Base-by-base conservation (phyloP, 345 rosid species). In the Xanthoceras sorbifolium region DNA sequence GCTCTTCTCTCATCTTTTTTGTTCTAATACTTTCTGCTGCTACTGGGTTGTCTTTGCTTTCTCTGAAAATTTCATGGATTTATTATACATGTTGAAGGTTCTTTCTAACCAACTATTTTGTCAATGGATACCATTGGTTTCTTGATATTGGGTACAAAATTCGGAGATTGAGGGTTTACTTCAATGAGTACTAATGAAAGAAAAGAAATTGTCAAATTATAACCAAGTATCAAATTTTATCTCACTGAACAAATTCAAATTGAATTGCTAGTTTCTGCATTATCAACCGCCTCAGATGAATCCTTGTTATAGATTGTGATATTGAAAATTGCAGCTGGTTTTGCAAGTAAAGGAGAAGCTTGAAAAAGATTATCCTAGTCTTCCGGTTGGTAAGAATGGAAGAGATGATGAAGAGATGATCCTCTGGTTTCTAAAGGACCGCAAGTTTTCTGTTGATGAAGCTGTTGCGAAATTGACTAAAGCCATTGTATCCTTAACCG, bases 371-470 rank as follows among this genome's bases (percentile, higher is more conserved):
- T 74, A 88, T 67, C 23, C n/a, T 55, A 77, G 83, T 83, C 97
- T 96, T 22, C 91, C 94, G 0, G 71, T 89, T 20, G 99, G 98
- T 12, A 91, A 84, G 83, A 79, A 92, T 81, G 99, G 97, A 71
- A 87, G 98, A 87, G 94, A 93, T 73, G 99, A 95, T 84, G 98
- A 93, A 74, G 94, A 90, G 29, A 89, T 93, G 97, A 93, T 93
- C 55, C 87, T 90, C 4, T 90, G 99, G 99, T 96, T 89, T 77
- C 72, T 93, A 25, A 89, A 84, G 85, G 98, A 96, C 80, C 82
- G 93, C 69, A 90, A 79, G 60, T 93, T 89, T 81, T 90, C 90
- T 0, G 87, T 88, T 0, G 92, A 93, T 55, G 91, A 89, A 73
- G 89, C 98, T 0, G 71, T 86, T 46, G 38, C 85, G 9, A 93